Base-by-base conservation (phyloP, 1,284 basidiomycete genomes). In the Melampsora medusae region DNA sequence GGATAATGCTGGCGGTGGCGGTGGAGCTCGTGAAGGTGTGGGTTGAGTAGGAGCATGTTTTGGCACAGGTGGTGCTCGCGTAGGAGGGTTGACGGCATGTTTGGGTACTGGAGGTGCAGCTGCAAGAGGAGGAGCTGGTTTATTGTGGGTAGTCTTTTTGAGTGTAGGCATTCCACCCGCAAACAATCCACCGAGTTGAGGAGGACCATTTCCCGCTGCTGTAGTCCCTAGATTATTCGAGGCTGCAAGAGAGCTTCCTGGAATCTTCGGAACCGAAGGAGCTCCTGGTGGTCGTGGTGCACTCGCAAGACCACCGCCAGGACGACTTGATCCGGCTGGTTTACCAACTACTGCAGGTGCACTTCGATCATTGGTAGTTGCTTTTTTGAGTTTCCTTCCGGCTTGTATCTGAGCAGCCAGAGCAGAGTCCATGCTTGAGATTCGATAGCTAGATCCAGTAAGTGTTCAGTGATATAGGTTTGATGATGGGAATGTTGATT, bases 121-220 rank as follows among this genome's bases (percentile, higher is more conserved):
- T 61, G 65, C 66, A 49, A 65, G 53, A 14, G 61, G 48, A 42
- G 71, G 62, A 56, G 72, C 33, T 31, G 25, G 31, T 46, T 53
- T 59, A 28, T 12, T 31, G 17, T 19, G 38, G 25, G 38, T 74
- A 16, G 72, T 74, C 59, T 74, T 74, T 70, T 79, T 81, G 60
- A 81, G 78, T 22, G 80, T 80, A 16, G 80, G 80, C 78, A 81
- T 81, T 2, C 80, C 80, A n/a, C 80, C 80, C 0, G 80, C 80
- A 53, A 81, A 81, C 1, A 81, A 69, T 1, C 80, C 80, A 19
- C 79, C 80, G 67, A 81, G 77, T 48, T 78, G 78, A 22, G 80
- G 80, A 19, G 80, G 73, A 42, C 68, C 75, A 68, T 60, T 61
- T 16, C 28, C 25, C 19, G 53, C 12, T 25, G 42, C 67, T 35